Evolutionary conservation across 495 filamentous ascomycete species (phyloP), one percentile per base, ranked within the genome.

Genomic region (Daldinia grandis): DNA sequence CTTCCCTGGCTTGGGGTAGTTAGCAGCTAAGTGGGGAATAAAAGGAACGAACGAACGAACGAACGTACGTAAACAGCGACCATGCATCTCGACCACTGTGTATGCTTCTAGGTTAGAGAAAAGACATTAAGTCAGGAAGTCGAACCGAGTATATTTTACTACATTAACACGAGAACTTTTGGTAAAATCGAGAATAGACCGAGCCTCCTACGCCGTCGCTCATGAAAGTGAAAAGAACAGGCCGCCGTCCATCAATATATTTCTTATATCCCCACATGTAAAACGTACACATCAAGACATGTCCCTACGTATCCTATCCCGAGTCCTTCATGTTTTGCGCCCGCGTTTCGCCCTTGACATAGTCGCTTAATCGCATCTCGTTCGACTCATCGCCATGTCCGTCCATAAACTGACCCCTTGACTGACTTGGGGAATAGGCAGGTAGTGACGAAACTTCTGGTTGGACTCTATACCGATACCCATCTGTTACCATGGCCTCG

Each of bases 311-410:
- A 4, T 44, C 62, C 21, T 64, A 9, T 8, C 76, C 77, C 7
- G 69, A 73, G 60, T 79, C 76, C 58, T 81, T 80, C 75, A 80
- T 77, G 5, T 73, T 64, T 66, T 81, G 78, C 47, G 79, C 78
- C 47, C 79, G 64, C 25, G 76, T 77, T 59, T 76, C 67, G 14
- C 79, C 79, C 53, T 81, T 81, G 42, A 81, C 76, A 31, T 81
- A 80, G 0, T 71, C 80, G 62, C 78, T 79, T 58, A 80, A 62
- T 21, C 77, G 69, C 76, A 80, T 75, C 35, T 81, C 78, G 47
- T 80, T 79, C 15, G 66, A 71, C 62, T 78, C 77, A 28, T 62
- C 56, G 40, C 73, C 76, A 42, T 81, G 78, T n/a, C 78, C 80
- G 5, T 59, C 58, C 79, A 81, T 81, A 33, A 71, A 71, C 60